A percentile compares a stretch with the other conserved stretches of the same genome.
These are phyloP conservation scores for Penicillium sp. DNA, from an alignment of 2,329 filamentous ascomycete species.

Conservation along the genomic window DNA sequence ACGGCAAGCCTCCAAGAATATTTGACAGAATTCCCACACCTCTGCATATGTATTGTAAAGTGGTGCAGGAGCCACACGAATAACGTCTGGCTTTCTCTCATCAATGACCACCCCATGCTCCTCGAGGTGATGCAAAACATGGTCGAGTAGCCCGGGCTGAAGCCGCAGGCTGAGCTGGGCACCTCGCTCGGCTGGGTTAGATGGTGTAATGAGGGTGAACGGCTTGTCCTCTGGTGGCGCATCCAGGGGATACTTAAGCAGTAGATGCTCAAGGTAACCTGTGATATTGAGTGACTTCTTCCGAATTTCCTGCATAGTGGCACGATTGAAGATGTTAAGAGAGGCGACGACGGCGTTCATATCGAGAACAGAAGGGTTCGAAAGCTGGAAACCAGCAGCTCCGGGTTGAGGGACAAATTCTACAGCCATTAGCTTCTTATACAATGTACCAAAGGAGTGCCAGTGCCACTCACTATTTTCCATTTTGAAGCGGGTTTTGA, in stretches of 20 bases:
- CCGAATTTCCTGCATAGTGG: conserved; percentile 63
- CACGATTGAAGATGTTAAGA: conserved; percentile 67
- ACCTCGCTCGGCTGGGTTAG: conserved; percentile 62
- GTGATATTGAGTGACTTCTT: conserved; percentile 69
- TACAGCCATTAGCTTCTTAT: conserved; percentile 22
- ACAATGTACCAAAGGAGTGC: background rate
- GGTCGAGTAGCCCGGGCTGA: conserved; percentile 63
- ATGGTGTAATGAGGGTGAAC: conserved; percentile 65
- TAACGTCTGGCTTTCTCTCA: conserved; percentile 78
- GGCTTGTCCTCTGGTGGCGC: conserved; percentile 32
- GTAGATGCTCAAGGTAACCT: conserved; percentile 66
- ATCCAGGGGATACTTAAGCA: conserved; percentile 42
- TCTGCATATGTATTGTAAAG: conserved; percentile 78
- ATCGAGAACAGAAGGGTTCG: conserved; percentile 75
- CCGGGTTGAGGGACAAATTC: conserved; percentile 70
- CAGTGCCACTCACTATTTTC: conserved; percentile 52
- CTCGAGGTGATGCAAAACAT: conserved; percentile 59
- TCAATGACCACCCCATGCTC: conserved; percentile 70
- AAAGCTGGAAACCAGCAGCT: conserved; percentile 77
- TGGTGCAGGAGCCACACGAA: conserved; percentile 76
- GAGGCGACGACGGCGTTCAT: conserved; percentile 68
- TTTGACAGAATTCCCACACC: conserved; percentile 56
- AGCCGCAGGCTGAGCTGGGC: conserved; percentile 74
- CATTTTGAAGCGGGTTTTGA: conserved; percentile 74
- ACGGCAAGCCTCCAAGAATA: conserved; percentile 49